Conservation (phyloP, 2,329 filamentous ascomycete species). For the Chlorencoelia australis region DNA sequence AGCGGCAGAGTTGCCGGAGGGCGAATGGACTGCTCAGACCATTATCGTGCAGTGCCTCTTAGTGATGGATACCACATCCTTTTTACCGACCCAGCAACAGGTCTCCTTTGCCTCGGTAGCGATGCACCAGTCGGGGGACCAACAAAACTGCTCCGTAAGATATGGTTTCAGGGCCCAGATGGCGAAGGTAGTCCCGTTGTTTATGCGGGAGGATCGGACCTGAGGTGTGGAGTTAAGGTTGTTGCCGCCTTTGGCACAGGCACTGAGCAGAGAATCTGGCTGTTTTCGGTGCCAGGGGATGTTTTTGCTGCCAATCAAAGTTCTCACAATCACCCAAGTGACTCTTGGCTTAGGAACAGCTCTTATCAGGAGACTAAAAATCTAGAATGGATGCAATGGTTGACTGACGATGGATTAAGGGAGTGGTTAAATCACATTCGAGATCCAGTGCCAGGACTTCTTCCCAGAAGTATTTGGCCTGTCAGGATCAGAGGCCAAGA, state of each 20-base stretch:
- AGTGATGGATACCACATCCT: conserved; percentile 56
- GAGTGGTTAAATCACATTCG: conserved; percentile 25
- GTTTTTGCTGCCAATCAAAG: conserved; percentile 33
- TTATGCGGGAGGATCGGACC: conserved; percentile 47
- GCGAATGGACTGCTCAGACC: conserved; percentile 34
- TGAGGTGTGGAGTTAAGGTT: conserved; percentile 46
- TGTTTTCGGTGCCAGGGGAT: conserved; percentile 53
- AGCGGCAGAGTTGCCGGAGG: conserved; percentile 9
- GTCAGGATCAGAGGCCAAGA: conserved; percentile 38
- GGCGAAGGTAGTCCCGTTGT: conserved; percentile 33
- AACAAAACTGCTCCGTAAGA: conserved; percentile 47
- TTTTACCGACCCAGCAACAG: conserved; percentile 50
- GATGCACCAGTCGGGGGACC: conserved; percentile 47
- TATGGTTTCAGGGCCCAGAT: conserved; percentile 37
- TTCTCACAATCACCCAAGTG: conserved; percentile 7
- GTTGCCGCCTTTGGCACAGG: conserved; percentile 43
- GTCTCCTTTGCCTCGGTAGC: conserved; percentile 48
- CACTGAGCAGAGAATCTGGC: conserved; percentile 36
- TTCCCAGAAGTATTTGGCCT: conserved; percentile 33
- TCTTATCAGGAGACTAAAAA: conserved; percentile 8
- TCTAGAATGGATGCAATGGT: conserved; percentile 30
- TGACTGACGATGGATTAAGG: conserved; percentile 29
- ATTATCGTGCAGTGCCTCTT: conserved; percentile 53
- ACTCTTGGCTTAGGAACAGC: conserved; percentile 7
- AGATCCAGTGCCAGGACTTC: conserved; percentile 13